phyloP scores from a whole-genome alignment of 208 protist genomes.

The Phytomonas francai region DNA sequence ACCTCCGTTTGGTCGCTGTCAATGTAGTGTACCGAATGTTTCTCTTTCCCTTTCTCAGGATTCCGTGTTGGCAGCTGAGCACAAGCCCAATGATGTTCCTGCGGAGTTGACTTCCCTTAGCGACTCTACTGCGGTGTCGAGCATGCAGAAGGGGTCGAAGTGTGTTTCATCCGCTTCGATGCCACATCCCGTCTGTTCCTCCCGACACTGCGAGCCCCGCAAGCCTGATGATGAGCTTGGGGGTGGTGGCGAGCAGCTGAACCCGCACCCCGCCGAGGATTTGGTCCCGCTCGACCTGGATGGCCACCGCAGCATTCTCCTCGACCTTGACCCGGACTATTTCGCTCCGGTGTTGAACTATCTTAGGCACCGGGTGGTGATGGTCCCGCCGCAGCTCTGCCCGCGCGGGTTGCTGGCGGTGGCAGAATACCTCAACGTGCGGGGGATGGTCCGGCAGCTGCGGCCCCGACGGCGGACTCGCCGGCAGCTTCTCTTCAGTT shows the following conservation, averaged over 20 bases:
- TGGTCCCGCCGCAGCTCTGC: slow-evolving; percentile 46
- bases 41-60: no score
- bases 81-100: background rate
- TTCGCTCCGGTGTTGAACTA: slow-evolving; percentile 81
- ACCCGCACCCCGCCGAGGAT: slow-evolving; percentile 12
- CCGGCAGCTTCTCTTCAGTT: slow-evolving; percentile 68
- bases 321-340: slow-evolving; percentile 78
- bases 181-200: no score
- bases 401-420: slow-evolving; percentile 57
- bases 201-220: background rate
- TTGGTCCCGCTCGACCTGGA: slow-evolving; percentile 47
- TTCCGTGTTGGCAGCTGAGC: background rate
- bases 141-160: background rate
- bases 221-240: background rate
- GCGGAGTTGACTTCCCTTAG: background rate
- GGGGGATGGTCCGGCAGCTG: slow-evolving; percentile 42
- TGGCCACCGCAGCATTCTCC: slow-evolving; percentile 46
- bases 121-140: background rate
- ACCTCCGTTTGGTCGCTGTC: no score
- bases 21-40: no score
- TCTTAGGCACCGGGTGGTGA: slow-evolving; percentile 48
- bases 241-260: slow-evolving; percentile 17
- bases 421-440: slow-evolving; percentile 70
- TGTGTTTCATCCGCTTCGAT: no score
- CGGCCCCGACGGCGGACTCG: slow-evolving; percentile 20